Conservation (phyloP, 192 early-diverging fungal genomes). For the Gryganskiella cystojenkinii region DNA sequence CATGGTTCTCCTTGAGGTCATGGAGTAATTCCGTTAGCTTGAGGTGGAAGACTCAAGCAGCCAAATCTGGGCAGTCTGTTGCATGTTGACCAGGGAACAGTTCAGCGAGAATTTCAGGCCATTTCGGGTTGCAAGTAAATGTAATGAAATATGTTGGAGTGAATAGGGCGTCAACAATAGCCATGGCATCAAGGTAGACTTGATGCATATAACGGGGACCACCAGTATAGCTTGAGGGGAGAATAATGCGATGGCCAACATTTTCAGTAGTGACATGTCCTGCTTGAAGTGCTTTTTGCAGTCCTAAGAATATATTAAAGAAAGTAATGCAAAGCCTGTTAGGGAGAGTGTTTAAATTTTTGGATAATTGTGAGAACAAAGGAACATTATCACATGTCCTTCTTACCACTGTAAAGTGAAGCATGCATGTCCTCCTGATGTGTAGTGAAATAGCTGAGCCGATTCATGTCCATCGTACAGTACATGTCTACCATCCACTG, state of each 20-base stretch:
- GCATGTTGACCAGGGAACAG: too few relatives aligned
- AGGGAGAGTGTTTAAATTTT: too few relatives aligned
- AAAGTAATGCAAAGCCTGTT: background rate
- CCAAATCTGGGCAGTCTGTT: too few relatives aligned
- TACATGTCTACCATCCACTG: conserved; percentile 4
- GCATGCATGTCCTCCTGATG: background rate
- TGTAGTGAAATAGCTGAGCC: background rate
- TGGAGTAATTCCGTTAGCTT: conserved; percentile 22
- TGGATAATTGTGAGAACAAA: background rate
- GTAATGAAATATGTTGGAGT: too few relatives aligned
- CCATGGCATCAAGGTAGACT: too few relatives aligned
- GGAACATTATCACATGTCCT: background rate
- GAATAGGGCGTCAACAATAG: too few relatives aligned
- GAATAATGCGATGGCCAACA: conserved; percentile 10
- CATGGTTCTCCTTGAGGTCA: conserved; percentile 8
- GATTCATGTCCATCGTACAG: conserved; percentile 6
- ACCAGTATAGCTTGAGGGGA: conserved; percentile 31
- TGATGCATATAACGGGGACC: conserved; percentile 27
- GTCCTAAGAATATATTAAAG: background rate
- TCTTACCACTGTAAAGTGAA: background rate
- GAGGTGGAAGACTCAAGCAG: conserved; percentile 19
- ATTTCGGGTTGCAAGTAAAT: too few relatives aligned
- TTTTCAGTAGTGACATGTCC: background rate
- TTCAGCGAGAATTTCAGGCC: too few relatives aligned
- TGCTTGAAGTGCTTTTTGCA: background rate